Base-by-base conservation (phyloP, 2,329 filamentous ascomycete genomes). In the Fusarium denticulatum region DNA sequence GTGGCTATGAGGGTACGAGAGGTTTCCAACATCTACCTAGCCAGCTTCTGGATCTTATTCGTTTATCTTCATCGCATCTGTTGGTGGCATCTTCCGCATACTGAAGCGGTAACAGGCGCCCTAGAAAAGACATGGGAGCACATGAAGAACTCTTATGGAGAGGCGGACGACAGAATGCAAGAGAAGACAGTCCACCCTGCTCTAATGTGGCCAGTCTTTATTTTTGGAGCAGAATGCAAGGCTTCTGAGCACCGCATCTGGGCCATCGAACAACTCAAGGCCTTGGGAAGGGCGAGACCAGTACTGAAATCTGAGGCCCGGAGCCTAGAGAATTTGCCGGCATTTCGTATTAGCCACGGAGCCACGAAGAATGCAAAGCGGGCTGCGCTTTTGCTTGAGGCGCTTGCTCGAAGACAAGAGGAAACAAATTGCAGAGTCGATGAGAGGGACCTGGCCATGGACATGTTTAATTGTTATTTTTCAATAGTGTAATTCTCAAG, bases 61-160 rank as follows among this genome's bases (percentile, higher is more conserved):
- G 46, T 62, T 15, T 64, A 53, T 18, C 46, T 64, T 4, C 62
- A 64, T 9, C 57, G 62, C 4, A 26, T 64, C 3, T 64, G 62
- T 9, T 64, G 62, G 62, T 64, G 62, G 62, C 62, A 64, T 34
- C 46, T 64, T 9, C 22, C 46, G 4, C 62, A 62, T 18, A 64
- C 62, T 2, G 20, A 22, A 22, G n/a, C 16, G 2, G 62, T 64
- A 1, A 34, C 46, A 0, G 32, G 18, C 1, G 62, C 62, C 1
- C 4, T 64, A 3, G 32, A 52, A 5, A 37, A 22, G 15, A 64
- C 62, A 2, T 64, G 62, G 62, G 13, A 53, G 2, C 34, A 64
- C 3, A 46, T 64, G 46, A 26, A 64, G 18, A 62, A 45, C 5
- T 64, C 62, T 4, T 64, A 64, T 15, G 62, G 62, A 5, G 62